phyloP scores from a whole-genome alignment of 768 basidiomycete genomes.

The Leucogyrophana mollusca region DNA sequence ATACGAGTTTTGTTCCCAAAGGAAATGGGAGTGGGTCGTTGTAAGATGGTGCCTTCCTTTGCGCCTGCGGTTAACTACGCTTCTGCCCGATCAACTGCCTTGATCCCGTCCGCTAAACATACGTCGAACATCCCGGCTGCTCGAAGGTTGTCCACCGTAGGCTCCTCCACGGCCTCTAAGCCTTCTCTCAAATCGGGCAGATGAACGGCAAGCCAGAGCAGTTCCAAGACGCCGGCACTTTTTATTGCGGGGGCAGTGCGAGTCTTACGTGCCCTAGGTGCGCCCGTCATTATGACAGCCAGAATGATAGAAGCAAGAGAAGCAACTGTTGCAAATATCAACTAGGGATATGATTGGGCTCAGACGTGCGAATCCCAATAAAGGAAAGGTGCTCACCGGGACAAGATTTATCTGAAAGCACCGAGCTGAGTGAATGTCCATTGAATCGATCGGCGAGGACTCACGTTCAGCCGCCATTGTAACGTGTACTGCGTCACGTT shows the following conservation, averaged over 20 bases:
- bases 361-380: not conserved
- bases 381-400: constrained; percentile 7
- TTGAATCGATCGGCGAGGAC: not conserved
- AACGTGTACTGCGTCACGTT: constrained; percentile 7
- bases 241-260: not conserved
- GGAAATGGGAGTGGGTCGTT: no score
- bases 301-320: constrained; percentile 7
- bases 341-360: constrained; percentile 1
- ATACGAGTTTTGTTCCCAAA: no score
- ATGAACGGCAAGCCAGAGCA: constrained; percentile 8
- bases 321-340: constrained; percentile 1
- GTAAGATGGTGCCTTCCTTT: no score
- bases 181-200: constrained; percentile 1
- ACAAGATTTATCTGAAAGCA: constrained; percentile 10
- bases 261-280: not conserved
- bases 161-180: constrained; percentile 1
- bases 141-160: constrained; percentile 3
- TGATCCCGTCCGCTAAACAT: no score
- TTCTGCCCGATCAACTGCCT: no score
- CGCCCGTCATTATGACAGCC: not conserved
- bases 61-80: no score
- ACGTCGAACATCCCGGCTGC: constrained; percentile 10
- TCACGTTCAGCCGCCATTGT: constrained; percentile 15
- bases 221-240: constrained; percentile 12
- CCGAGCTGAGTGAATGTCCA: not conserved